These are phyloP conservation scores for Fusarium tricinctum DNA, from an alignment of 2,329 filamentous ascomycete species.

Conservation along the genomic window DNA sequence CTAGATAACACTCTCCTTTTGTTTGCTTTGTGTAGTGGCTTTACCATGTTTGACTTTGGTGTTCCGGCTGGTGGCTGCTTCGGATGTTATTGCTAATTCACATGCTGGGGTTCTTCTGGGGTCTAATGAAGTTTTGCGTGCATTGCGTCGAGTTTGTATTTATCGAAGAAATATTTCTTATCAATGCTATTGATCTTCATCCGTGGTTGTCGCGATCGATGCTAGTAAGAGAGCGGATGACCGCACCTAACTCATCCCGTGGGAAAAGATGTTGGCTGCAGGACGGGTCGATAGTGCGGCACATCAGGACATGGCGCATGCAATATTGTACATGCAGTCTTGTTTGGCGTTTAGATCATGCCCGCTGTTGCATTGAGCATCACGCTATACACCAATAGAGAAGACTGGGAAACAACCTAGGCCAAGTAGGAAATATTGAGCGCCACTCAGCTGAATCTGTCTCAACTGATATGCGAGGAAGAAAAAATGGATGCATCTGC, in stretches of 20 bases:
- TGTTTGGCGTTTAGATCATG: slow-evolving; percentile 9
- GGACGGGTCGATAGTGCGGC: slow-evolving; percentile 15
- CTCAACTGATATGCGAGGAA: slow-evolving; percentile 7
- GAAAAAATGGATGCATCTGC: background rate
- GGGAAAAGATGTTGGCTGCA: slow-evolving; percentile 22
- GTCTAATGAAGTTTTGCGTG: background rate
- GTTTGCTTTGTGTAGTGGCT: background rate
- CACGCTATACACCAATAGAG: background rate
- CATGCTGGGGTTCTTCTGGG: background rate
- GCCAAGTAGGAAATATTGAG: background rate
- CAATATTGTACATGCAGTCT: background rate
- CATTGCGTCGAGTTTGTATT: background rate
- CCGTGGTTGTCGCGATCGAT: background rate
- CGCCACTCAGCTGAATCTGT: slow-evolving; percentile 6
- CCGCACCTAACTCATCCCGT: background rate
- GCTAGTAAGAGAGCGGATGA: background rate
- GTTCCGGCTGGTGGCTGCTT: slow-evolving; percentile 4
- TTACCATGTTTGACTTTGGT: background rate
- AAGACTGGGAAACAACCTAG: background rate
- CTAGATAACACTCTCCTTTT: background rate
- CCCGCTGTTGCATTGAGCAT: slow-evolving; percentile 1
- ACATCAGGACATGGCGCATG: background rate
- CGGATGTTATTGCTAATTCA: background rate
- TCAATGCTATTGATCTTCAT: background rate
- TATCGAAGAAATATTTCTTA: background rate